A percentile compares a stretch with the other conserved stretches of the same genome.
These are phyloP conservation scores for Ceratocystis huliohia DNA, from an alignment of 2,329 filamentous ascomycete species.

Conservation along the genomic window DNA sequence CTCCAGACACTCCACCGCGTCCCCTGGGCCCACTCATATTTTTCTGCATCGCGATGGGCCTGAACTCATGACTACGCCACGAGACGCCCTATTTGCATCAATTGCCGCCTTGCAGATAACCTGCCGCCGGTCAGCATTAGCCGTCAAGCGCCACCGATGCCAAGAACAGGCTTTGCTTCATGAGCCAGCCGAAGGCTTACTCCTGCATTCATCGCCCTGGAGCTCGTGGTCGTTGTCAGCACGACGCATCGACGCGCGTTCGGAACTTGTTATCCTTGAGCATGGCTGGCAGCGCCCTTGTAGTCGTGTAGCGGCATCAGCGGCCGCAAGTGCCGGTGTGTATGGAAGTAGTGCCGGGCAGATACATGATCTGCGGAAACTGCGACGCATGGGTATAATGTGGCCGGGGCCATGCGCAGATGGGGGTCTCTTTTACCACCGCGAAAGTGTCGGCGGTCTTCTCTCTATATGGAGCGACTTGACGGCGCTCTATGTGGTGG, in stretches of 20 bases:
- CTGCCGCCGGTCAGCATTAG: constrained; percentile 7
- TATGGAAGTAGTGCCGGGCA: constrained; percentile 9
- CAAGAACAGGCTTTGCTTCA: neutral
- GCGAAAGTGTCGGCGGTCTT: constrained; percentile 7
- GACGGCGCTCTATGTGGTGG: constrained; percentile 16
- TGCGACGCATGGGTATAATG: constrained; percentile 12
- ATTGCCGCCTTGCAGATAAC: constrained; percentile 8
- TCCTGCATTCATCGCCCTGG: constrained; percentile 12
- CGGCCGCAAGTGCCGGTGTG: constrained; percentile 8
- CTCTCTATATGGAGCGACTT: constrained; percentile 14
- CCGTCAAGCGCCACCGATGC: neutral
- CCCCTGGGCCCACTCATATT: constrained; percentile 6
- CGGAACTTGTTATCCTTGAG: constrained; percentile 15
- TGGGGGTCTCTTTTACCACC: constrained; percentile 8
- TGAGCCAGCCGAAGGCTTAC: neutral
- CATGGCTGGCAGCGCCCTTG: constrained; percentile 19
- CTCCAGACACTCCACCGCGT: neutral
- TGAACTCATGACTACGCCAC: constrained; percentile 5
- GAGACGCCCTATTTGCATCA: constrained; percentile 6
- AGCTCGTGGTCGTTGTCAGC: constrained; percentile 16
- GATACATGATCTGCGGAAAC: constrained; percentile 8
- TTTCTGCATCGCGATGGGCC: constrained; percentile 18
- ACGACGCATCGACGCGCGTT: constrained; percentile 4
- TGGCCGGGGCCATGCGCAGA: constrained; percentile 18
- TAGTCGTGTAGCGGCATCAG: constrained; percentile 4